Percentiles rank a stretch among this genome's conserved stretches.
phyloP scores from a whole-genome alignment of 768 basidiomycete genomes.

The Boletus pseudopeckii region DNA sequence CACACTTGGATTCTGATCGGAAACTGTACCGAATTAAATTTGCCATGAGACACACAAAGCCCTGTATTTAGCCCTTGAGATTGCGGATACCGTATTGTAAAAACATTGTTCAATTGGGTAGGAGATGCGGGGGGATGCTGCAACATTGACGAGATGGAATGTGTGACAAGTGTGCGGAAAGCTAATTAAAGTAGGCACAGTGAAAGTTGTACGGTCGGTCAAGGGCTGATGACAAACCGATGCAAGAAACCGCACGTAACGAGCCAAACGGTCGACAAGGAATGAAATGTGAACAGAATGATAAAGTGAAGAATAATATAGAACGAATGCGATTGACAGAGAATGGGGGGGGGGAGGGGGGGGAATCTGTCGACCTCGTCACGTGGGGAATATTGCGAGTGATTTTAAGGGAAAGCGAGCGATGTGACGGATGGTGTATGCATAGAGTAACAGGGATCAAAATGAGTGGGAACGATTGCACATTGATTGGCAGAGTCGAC shows the following conservation, averaged over 20 bases:
- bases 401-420: constrained; percentile 40
- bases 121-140: constrained; percentile 39
- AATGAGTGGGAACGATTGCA: constrained; percentile 43
- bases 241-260: constrained; percentile 35
- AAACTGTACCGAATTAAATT: constrained; percentile 2
- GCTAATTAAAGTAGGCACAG: constrained; percentile 33
- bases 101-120: constrained; percentile 39
- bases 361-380: constrained; percentile 54
- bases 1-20: constrained; percentile 8
- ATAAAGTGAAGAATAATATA: constrained; percentile 87
- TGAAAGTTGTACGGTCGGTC: constrained; percentile 27
- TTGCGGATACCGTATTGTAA: constrained; percentile 33
- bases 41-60: constrained; percentile 16
- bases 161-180: constrained; percentile 29
- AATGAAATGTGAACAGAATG: constrained; percentile 40
- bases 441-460: constrained; percentile 48
- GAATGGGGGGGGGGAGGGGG: constrained; percentile 44
- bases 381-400: constrained; percentile 44
- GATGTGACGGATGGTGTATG: constrained; percentile 53
- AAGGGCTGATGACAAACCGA: constrained; percentile 25
- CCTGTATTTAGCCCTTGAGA: constrained; percentile 30
- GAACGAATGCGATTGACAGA: constrained; percentile 52
- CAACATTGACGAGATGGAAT: constrained; percentile 42
- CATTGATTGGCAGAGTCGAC: constrained; percentile 26
- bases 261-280: constrained; percentile 36